Evolutionary conservation across 1,284 basidiomycete species (phyloP), one percentile per base, ranked within the genome.

Genomic region (Ceratobasidium papillatum): DNA sequence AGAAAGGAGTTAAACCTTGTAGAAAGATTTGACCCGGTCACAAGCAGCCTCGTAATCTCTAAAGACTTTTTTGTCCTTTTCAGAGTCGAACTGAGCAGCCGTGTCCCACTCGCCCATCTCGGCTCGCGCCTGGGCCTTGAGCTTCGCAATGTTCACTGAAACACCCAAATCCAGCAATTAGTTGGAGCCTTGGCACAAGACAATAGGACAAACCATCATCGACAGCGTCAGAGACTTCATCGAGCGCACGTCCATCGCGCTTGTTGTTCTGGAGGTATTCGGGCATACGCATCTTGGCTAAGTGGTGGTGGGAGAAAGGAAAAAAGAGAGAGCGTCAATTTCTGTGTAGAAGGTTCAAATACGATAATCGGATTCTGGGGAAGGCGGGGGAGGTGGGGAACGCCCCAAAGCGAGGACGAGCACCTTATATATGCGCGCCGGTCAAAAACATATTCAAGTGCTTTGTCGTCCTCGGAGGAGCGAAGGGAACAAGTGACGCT

Each of bases 1-100:
- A 25, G 32, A 25, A 52, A 47, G 17, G 72, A 62, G 9, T 11
- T 41, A 14, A 56, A 47, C 94, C 79, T 88, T 89, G 83, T 96
- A 96, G 80, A 96, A 95, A 38, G 86, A 85, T 84, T 94, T 95
- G 82, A 96, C 94, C 65, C 92, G 89, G 78, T 95, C 93, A 79
- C 93, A 94, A 5, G 94, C 94, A 27, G 82, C 82, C 68, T 79
- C 84, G 78, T 84, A 85, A 59, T 83, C 80, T 34, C 85, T 80
- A 78, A 86, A 86, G 14, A 76, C 78, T 3, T 85, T 78, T 84
- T 95, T 95, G 85, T 96, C 92, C 82, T 94, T 94, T n/a, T 85
- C 83, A 17, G 85, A 82, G 80, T 93, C 92, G 79, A 95, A 93
- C 77, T 87, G 82, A 30, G 91, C 88, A 68, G 84, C 81, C 0